phyloP scores from a whole-genome alignment of 441 rosid genomes.

The Codiaeum variegatum region DNA sequence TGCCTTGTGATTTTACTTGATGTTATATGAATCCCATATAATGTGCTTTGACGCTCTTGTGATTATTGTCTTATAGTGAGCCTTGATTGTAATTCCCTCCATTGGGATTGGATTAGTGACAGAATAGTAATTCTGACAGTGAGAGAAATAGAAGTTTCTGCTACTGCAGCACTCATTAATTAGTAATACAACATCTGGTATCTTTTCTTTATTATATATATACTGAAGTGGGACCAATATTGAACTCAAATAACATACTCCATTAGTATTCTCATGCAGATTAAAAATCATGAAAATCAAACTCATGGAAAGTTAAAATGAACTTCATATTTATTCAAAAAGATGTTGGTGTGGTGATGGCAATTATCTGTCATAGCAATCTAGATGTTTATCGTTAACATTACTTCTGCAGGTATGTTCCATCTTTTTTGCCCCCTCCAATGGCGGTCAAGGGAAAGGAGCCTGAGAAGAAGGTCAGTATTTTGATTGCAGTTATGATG shows the following conservation, averaged over 20 bases:
- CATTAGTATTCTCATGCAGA: neutral
- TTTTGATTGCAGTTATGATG: conserved; percentile 7
- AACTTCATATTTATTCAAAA: neutral
- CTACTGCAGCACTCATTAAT: neutral
- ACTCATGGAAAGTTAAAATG: neutral
- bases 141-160: neutral
- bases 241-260: neutral
- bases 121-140: neutral
- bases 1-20: neutral
- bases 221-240: neutral
- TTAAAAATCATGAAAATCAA: conserved; percentile 8
- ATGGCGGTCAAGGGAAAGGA: conserved; percentile 86
- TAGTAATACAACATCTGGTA: neutral
- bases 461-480: conserved; percentile 77
- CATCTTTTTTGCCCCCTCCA: conserved; percentile 97
- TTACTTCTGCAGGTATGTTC: conserved; percentile 84
- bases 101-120: neutral
- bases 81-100: neutral
- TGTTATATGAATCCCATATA: neutral
- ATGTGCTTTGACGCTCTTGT: neutral
- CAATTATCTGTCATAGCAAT: conserved; percentile 19
- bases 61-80: neutral
- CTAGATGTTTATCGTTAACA: conserved; percentile 42
- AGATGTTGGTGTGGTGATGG: conserved; percentile 12
- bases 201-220: neutral